Evolutionary conservation across 805 yeast species (phyloP).

Genomic region (Yarrowia sp.): DNA sequence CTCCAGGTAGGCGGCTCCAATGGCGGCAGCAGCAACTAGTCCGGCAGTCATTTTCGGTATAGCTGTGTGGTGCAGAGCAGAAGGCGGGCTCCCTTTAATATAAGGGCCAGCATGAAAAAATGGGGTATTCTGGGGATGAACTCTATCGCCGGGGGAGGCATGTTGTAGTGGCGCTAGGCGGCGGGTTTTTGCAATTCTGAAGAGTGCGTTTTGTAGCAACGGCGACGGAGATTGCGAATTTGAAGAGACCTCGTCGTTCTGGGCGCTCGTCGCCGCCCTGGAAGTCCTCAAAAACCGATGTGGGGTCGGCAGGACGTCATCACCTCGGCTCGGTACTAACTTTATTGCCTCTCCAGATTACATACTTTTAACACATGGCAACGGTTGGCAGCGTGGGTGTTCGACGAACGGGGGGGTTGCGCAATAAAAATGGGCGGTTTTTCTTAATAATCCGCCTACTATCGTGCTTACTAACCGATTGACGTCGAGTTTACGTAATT

Average conservation of each 20-base stretch:
- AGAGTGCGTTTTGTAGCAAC: not conserved
- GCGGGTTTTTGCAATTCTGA: not conserved
- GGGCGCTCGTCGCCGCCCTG: not conserved
- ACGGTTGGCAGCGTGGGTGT: not conserved
- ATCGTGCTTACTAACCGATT: too few relatives aligned
- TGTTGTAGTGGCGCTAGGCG: too few relatives aligned
- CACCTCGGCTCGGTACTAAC: slow-evolving; percentile 25
- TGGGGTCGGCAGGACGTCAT: slow-evolving; percentile 21
- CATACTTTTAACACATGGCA: slow-evolving; percentile 22
- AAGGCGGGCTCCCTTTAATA: not conserved
- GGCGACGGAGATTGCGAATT: not conserved
- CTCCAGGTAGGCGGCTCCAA: slow-evolving; percentile 47
- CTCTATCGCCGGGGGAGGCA: not conserved
- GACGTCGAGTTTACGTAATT: too few relatives aligned
- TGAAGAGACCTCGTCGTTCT: not conserved
- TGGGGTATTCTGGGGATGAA: slow-evolving; percentile 22
- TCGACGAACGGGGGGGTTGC: too few relatives aligned
- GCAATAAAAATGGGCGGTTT: too few relatives aligned
- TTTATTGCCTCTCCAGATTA: not conserved
- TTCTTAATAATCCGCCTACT: too few relatives aligned
- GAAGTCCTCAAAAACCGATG: not conserved
- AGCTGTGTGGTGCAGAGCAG: not conserved
- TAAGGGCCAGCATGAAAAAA: slow-evolving; percentile 12
- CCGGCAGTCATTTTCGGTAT: slow-evolving; percentile 11
- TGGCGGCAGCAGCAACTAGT: slow-evolving; percentile 30